Base-by-base conservation (phyloP, 306 rosid genomes). In the Mucuna pruriens region DNA sequence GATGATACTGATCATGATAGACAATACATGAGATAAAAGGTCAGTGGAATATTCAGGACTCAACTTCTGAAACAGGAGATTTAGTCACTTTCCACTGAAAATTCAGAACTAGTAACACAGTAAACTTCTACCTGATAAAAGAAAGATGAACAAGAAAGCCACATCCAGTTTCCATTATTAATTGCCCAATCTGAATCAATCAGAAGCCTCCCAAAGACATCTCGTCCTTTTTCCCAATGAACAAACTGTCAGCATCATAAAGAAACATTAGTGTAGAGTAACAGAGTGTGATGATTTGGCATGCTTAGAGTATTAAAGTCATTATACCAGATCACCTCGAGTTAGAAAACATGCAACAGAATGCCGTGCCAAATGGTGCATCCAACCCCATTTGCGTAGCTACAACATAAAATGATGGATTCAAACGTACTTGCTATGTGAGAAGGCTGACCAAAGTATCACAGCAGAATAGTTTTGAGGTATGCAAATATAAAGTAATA, bases 131-230 rank as follows among this genome's bases (percentile, higher is more conserved):
- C 99, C 93, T 95, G 99, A 87, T 95, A 95, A 87, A 95, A 95
- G 82, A 95, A 90, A 20, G 97, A 90, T 17, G 99, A 95, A 80
- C 99, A 95, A 1, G 97, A 95, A 63, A 95, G 95, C 99, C 99
- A 95, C 79, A 91, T 78, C 99, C 99, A 95, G 86, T 95, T 95
- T 48, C 95, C 99, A 80, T 91, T 93, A 87, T 91, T 95, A 80
- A 95, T 90, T 45, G 97, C 94, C 99, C 97, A 95, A 75, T 95
- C 99, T 57, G 99, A 91, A 89, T 93, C 99, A 70, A 95, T 90
- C 80, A 95, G 89, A 83, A 95, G 99, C 88, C 99, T 90, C 84
- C 87, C 99, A 61, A 95, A 95, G 49, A 95, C 93, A 52, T 95
- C 94, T 17, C 97, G 97, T 51, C 99, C 99, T 86, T 91, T 92